These are phyloP conservation scores for Inonotus hispidus DNA, from an alignment of 1,284 basidiomycete genomes.

Conservation along the genomic window DNA sequence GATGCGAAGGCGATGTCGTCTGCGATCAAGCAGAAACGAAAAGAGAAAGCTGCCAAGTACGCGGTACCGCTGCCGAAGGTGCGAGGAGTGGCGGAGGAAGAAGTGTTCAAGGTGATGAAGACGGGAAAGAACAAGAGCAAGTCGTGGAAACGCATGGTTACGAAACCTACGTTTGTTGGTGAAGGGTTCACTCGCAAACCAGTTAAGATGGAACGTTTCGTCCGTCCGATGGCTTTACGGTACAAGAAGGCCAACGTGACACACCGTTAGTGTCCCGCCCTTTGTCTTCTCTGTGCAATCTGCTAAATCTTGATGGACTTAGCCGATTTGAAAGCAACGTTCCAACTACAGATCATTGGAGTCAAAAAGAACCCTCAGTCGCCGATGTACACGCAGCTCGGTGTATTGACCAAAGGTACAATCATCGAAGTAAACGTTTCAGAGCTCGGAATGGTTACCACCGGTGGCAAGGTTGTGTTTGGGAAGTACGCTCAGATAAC, in stretches of 20 bases:
- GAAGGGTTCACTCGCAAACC: constrained; percentile 98
- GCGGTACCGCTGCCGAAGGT: constrained; percentile 96
- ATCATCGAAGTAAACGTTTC: constrained; percentile 98
- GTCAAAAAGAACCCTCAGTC: constrained; percentile 99
- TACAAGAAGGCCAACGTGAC: constrained; percentile 99
- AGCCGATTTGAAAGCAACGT: constrained; percentile 98
- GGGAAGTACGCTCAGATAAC: constrained; percentile 96
- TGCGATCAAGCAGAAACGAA: constrained; percentile 98
- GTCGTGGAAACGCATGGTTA: constrained; percentile 99
- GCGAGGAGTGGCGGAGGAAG: constrained; percentile 96
- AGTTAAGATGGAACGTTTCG: constrained; percentile 98
- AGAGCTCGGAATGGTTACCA: constrained; percentile 97
- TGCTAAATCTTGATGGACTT: constrained; percentile 18
- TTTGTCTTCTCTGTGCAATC: constrained; percentile 1
- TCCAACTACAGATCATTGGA: constrained; percentile 96
- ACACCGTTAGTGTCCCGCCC: constrained; percentile 67
- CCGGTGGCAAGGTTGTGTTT: constrained; percentile 91
- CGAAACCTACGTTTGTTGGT: constrained; percentile 98
- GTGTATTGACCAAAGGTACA: constrained; percentile 98
- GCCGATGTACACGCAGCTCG: constrained; percentile 93
- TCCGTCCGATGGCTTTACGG: constrained; percentile 94
- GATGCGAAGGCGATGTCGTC: constrained; percentile 97
- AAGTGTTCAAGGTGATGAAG: constrained; percentile 99
- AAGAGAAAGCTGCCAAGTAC: constrained; percentile 99
- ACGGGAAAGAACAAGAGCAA: constrained; percentile 97